Percentiles rank a stretch among this genome's conserved stretches.
Conservation (phyloP, 1,139 yeast genomes). For the Casaregolazyma lundiana region DNA sequence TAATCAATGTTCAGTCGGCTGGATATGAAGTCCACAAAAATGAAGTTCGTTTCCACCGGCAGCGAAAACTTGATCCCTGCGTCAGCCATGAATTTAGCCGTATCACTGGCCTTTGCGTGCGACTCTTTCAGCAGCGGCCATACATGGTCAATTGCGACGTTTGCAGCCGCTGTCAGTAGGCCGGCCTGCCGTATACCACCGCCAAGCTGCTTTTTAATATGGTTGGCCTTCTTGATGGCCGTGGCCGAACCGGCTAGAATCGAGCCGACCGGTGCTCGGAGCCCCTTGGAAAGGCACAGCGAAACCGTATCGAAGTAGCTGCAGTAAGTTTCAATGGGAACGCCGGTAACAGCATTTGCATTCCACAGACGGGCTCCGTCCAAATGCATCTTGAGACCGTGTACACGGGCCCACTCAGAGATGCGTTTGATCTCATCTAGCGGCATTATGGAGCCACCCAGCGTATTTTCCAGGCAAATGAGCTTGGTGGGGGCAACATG, state of each 20-base stretch:
- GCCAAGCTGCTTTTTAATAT: slow-evolving; percentile 89
- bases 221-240: slow-evolving; percentile 69
- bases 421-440: slow-evolving; percentile 73
- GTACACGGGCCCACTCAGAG: slow-evolving; percentile 61
- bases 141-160: slow-evolving; percentile 70
- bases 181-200: slow-evolving; percentile 95
- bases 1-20: slow-evolving; percentile 57
- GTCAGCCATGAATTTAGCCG: slow-evolving; percentile 48
- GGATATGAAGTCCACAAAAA: slow-evolving; percentile 62
- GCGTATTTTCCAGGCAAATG: slow-evolving; percentile 80
- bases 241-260: slow-evolving; percentile 66
- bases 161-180: slow-evolving; percentile 75
- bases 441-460: slow-evolving; percentile 80
- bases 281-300: slow-evolving; percentile 80
- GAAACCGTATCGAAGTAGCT: slow-evolving; percentile 82
- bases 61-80: slow-evolving; percentile 54
- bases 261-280: slow-evolving; percentile 95
- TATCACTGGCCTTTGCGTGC: slow-evolving; percentile 62
- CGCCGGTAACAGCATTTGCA: slow-evolving; percentile 72
- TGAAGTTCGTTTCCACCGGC: slow-evolving; percentile 86
- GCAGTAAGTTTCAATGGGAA: slow-evolving; percentile 68
- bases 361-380: slow-evolving; percentile 98
- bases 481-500: slow-evolving; percentile 88
- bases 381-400: slow-evolving; percentile 66
- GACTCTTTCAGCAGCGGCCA: slow-evolving; percentile 56